Evolutionary conservation across 768 basidiomycete genomes (phyloP).

Genomic region (Phylloporus arenicola): DNA sequence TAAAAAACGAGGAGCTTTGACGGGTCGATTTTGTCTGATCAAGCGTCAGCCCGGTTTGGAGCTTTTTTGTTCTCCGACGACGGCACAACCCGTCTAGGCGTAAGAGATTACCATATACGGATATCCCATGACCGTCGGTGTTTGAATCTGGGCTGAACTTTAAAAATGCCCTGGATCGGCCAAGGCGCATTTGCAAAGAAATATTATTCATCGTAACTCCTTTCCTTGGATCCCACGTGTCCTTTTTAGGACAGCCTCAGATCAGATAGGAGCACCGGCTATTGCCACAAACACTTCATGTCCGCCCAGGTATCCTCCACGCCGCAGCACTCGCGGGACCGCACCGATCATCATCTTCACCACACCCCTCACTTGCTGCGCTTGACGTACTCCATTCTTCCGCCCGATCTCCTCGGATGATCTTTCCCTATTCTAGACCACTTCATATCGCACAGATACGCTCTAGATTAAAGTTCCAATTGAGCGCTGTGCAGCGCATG

Average conservation of each 20-base stretch:
- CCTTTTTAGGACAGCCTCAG: constrained; percentile 4
- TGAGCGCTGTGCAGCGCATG: constrained; percentile 5
- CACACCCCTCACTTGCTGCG: constrained; percentile 3
- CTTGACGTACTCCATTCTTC: constrained; percentile 10
- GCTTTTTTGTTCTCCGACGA: constrained; percentile 31
- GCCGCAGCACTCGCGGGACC: constrained; percentile 20
- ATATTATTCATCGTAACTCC: constrained; percentile 15
- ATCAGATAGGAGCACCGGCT: neutral
- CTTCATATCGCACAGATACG: constrained; percentile 16
- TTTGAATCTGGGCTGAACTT: constrained; percentile 27
- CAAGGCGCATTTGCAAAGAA: neutral
- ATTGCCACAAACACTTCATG: constrained; percentile 1
- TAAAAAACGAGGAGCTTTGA: constrained; percentile 23
- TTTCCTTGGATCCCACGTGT: constrained; percentile 8
- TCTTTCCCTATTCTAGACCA: constrained; percentile 1
- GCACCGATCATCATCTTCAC: constrained; percentile 9
- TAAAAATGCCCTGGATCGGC: constrained; percentile 10
- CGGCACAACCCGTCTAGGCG: constrained; percentile 28
- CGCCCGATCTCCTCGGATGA: constrained; percentile 23
- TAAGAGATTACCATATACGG: constrained; percentile 16
- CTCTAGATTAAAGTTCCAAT: constrained; percentile 15
- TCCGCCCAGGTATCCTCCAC: constrained; percentile 2
- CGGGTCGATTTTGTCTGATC: constrained; percentile 26
- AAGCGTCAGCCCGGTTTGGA: constrained; percentile 28
- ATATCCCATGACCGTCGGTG: constrained; percentile 16